A percentile compares a stretch with the other conserved stretches of the same genome.
Evolutionary conservation across 2,329 filamentous ascomycete species (phyloP).

Genomic region (Botrytis elliptica): DNA sequence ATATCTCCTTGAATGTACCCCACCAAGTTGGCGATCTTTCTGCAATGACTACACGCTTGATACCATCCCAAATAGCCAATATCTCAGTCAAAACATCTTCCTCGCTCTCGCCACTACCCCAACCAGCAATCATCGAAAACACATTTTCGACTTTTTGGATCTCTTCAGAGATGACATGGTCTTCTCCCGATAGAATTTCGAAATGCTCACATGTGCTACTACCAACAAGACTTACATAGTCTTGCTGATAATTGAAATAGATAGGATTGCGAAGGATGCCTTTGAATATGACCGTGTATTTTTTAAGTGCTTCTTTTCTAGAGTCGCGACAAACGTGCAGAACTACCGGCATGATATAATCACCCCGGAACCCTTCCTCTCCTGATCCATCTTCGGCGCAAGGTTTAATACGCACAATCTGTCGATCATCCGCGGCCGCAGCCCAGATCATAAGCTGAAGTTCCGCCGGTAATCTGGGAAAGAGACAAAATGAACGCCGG

Average conservation of each 20-base stretch:
- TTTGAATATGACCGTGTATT: not conserved
- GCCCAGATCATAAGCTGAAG: slow-evolving; percentile 15
- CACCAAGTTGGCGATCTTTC: slow-evolving; percentile 15
- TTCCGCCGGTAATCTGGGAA: not conserved
- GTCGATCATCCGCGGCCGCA: not conserved
- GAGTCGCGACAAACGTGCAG: slow-evolving; percentile 10
- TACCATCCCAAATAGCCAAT: not conserved
- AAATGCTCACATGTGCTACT: not conserved
- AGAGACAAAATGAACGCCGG: not conserved
- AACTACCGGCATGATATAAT: not conserved
- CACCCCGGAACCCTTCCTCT: not conserved
- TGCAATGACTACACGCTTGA: slow-evolving; percentile 2
- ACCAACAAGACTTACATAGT: slow-evolving; percentile 10
- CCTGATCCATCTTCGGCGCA: not conserved
- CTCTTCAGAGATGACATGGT: too few relatives aligned
- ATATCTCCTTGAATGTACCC: slow-evolving; percentile 18
- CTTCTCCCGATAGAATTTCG: not conserved
- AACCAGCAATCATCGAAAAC: not conserved
- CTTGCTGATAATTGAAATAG: slow-evolving; percentile 15
- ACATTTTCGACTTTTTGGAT: slow-evolving; percentile 14
- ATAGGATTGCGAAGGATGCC: not conserved
- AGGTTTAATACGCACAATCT: not conserved
- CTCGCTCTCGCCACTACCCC: slow-evolving; percentile 1
- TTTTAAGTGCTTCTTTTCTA: slow-evolving; percentile 10
- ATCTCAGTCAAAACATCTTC: not conserved